phyloP scores from a whole-genome alignment of 352 stramenopile species.

The Elongisporangium prolatum region DNA sequence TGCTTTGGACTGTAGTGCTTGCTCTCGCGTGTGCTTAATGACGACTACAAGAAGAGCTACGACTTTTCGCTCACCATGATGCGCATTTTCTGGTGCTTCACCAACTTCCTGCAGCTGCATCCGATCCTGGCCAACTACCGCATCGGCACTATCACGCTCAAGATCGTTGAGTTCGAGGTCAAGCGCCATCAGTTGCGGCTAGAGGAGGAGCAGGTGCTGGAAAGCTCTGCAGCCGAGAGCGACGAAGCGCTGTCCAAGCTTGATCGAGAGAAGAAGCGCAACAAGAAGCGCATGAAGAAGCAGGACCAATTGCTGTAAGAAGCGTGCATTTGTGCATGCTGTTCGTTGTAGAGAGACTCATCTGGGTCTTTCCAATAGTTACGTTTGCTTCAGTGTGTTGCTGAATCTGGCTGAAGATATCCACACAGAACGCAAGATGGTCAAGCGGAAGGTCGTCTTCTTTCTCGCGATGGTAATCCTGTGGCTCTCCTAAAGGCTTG shows the following conservation, averaged over 20 bases:
- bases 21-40: conserved; percentile 90
- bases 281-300: conserved; percentile 88
- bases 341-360: too few relatives aligned
- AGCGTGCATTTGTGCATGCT: too few relatives aligned
- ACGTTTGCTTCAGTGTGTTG: conserved; percentile 91
- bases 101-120: conserved; percentile 94
- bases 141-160: conserved; percentile 92
- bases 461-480: conserved; percentile 63
- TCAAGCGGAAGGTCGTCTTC: conserved; percentile 89
- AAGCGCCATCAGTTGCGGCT: conserved; percentile 82
- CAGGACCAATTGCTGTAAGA: conserved; percentile 92
- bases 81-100: conserved; percentile 94
- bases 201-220: conserved; percentile 60
- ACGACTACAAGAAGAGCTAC: conserved; percentile 94
- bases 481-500: neutral
- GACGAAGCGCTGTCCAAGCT: conserved; percentile 51
- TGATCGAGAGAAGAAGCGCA: conserved; percentile 78
- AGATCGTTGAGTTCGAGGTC: conserved; percentile 94
- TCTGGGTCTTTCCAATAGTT: conserved; percentile 20
- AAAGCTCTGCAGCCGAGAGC: conserved; percentile 18
- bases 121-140: conserved; percentile 90
- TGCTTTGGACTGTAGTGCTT: conserved; percentile 44
- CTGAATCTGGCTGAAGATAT: conserved; percentile 94
- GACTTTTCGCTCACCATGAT: conserved; percentile 94
- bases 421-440: conserved; percentile 93